phyloP scores from a whole-genome alignment of 768 basidiomycete species.

The Leccinum ochraceum region DNA sequence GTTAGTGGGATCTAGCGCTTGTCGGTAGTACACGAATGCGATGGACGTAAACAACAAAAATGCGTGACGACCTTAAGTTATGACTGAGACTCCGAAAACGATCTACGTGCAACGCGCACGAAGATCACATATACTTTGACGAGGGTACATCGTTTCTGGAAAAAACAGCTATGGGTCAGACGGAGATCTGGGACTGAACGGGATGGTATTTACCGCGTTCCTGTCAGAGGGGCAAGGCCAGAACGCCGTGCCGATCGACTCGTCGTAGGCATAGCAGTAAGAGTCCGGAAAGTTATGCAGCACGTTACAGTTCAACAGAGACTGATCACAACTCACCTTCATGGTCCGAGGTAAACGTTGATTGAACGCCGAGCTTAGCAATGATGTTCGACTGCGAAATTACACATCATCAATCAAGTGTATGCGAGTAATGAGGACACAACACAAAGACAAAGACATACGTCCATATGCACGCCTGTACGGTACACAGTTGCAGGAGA shows the following conservation, averaged over 20 bases:
- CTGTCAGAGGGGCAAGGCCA: slow-evolving; percentile 26
- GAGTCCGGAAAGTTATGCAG: slow-evolving; percentile 39
- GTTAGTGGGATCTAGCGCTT: slow-evolving; percentile 68
- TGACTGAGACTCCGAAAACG: too few relatives aligned
- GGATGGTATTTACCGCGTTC: slow-evolving; percentile 45
- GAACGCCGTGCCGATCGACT: slow-evolving; percentile 45
- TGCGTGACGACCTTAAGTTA: too few relatives aligned
- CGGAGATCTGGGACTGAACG: slow-evolving; percentile 44
- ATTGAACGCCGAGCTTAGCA: background rate
- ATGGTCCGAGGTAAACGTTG: too few relatives aligned
- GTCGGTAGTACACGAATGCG: slow-evolving; percentile 73
- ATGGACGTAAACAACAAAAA: slow-evolving; percentile 56
- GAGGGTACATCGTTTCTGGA: too few relatives aligned
- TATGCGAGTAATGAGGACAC: background rate
- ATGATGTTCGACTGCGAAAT: background rate
- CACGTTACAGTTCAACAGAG: too few relatives aligned
- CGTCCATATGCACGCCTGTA: too few relatives aligned
- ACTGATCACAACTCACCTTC: too few relatives aligned
- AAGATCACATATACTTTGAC: too few relatives aligned
- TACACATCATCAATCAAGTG: too few relatives aligned
- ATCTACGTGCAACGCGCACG: too few relatives aligned
- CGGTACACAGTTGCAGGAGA: background rate
- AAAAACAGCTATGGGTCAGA: background rate
- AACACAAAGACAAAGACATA: background rate
- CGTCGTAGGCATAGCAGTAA: slow-evolving; percentile 55